Conservation (phyloP, 108 stramenopile genomes). For the Fragilariopsis cylindrus region DNA sequence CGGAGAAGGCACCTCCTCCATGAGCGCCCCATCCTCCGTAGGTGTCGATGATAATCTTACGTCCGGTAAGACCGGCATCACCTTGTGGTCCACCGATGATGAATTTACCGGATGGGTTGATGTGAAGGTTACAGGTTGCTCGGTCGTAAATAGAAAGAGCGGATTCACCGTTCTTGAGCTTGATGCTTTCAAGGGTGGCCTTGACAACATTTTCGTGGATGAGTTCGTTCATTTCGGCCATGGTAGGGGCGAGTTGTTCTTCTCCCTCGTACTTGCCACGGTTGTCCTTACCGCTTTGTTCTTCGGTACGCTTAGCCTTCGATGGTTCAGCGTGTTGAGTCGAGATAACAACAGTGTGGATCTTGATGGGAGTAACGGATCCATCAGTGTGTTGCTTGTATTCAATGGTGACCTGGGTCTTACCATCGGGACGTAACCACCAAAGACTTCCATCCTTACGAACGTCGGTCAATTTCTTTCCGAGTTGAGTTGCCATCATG, state of each 20-base stretch:
- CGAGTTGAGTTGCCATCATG: conserved; percentile 93
- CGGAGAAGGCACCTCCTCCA: conserved; percentile 97
- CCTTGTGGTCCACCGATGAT: conserved; percentile 98
- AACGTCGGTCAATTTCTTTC: conserved; percentile 93
- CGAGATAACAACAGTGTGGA: conserved; percentile 98
- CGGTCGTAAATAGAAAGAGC: conserved; percentile 74
- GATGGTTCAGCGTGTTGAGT: conserved; percentile 94
- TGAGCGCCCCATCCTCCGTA: conserved; percentile 99
- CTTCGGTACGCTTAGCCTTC: conserved; percentile 91
- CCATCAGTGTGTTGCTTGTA: conserved; percentile 92
- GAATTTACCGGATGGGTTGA: conserved; percentile 94
- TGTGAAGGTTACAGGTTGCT: conserved; percentile 92
- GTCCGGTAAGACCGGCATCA: conserved; percentile 96
- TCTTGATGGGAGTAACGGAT: conserved; percentile 89
- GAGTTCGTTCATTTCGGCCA: conserved; percentile 82
- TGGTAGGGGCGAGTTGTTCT: conserved; percentile 73
- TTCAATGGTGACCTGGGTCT: conserved; percentile 96
- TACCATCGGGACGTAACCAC: conserved; percentile 98
- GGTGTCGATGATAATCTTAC: conserved; percentile 98
- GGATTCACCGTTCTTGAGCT: conserved; percentile 67
- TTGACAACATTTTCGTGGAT: conserved; percentile 83
- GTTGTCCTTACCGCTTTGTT: conserved; percentile 94
- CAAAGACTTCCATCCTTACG: conserved; percentile 92
- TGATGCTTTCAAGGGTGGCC: conserved; percentile 76
- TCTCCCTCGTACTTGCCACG: conserved; percentile 85